These are phyloP conservation scores for Trichoderma virens DNA, from an alignment of 495 filamentous ascomycete species.

Conservation along the genomic window DNA sequence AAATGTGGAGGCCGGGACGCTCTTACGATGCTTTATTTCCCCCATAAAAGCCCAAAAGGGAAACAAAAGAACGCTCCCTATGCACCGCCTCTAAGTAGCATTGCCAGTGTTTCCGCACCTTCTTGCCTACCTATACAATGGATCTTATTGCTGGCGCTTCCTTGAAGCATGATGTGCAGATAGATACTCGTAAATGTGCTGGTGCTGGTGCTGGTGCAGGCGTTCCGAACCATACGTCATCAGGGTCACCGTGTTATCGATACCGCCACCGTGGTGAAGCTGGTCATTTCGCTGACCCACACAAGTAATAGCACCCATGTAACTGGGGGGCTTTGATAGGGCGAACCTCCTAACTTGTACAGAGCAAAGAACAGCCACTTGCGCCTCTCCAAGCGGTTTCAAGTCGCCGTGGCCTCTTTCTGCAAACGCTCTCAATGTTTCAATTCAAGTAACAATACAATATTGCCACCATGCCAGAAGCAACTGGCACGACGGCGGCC, in stretches of 20 bases:
- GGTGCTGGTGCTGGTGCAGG: too few relatives aligned
- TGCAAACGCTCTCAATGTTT: not conserved
- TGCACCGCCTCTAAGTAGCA: too few relatives aligned
- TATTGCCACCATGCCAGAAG: conserved; percentile 3
- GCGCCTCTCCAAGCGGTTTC: not conserved
- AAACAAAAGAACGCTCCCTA: too few relatives aligned
- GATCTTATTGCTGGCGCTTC: too few relatives aligned
- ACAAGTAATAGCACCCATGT: not conserved
- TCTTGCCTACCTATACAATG: too few relatives aligned
- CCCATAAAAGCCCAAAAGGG: too few relatives aligned
- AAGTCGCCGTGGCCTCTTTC: not conserved
- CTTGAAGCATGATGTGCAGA: too few relatives aligned
- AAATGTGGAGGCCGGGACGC: not conserved
- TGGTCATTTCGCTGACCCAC: conserved; percentile 5
- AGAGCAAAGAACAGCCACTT: not conserved
- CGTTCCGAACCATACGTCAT: not conserved
- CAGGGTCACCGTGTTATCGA: not conserved
- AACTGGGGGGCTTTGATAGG: not conserved
- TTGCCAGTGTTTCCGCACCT: too few relatives aligned
- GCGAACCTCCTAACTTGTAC: not conserved
- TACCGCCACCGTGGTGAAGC: not conserved
- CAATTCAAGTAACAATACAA: not conserved
- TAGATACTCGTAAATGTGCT: too few relatives aligned
- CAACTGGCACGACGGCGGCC: conserved; percentile 11
- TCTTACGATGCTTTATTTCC: too few relatives aligned